phyloP scores from a whole-genome alignment of 2,329 filamentous ascomycete genomes.

The Talaromyces sp. region DNA sequence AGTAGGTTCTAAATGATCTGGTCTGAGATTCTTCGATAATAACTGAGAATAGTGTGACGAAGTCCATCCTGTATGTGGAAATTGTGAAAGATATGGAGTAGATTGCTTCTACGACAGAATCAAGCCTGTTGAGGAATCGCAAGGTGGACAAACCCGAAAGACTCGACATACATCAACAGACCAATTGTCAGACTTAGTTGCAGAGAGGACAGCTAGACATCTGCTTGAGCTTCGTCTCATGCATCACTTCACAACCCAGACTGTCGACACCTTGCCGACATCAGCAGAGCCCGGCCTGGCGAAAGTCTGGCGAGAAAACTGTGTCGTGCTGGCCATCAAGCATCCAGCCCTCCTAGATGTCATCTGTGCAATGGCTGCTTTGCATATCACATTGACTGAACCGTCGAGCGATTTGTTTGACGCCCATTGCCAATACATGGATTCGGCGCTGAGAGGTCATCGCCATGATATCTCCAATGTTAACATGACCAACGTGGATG shows the following conservation, averaged over 20 bases:
- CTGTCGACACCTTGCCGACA: constrained; percentile 11
- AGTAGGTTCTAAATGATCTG: constrained; percentile 5
- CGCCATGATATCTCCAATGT: constrained; percentile 13
- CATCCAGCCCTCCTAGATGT: constrained; percentile 13
- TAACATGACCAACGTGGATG: constrained; percentile 9
- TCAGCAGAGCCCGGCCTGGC: constrained; percentile 11
- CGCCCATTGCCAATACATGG: constrained; percentile 14
- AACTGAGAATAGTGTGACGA: constrained; percentile 19
- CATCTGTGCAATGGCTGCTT: constrained; percentile 12
- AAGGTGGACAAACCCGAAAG: background rate
- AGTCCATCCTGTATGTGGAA: constrained; percentile 19
- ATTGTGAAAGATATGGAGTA: constrained; percentile 18
- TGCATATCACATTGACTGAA: constrained; percentile 12
- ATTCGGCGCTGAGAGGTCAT: constrained; percentile 11
- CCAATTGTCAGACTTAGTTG: background rate
- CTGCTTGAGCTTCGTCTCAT: constrained; percentile 19
- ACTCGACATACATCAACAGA: background rate
- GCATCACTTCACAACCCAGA: constrained; percentile 13
- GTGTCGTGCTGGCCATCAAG: constrained; percentile 2
- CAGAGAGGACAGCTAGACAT: constrained; percentile 12
- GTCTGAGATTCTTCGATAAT: background rate
- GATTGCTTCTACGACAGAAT: constrained; percentile 20
- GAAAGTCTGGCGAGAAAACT: constrained; percentile 10
- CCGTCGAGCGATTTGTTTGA: constrained; percentile 8
- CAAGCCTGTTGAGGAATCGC: background rate